A percentile compares a stretch with the other conserved stretches of the same genome.
phyloP scores from a whole-genome alignment of 164 flowering plant species.

The Tetrastigma voinierianum region DNA sequence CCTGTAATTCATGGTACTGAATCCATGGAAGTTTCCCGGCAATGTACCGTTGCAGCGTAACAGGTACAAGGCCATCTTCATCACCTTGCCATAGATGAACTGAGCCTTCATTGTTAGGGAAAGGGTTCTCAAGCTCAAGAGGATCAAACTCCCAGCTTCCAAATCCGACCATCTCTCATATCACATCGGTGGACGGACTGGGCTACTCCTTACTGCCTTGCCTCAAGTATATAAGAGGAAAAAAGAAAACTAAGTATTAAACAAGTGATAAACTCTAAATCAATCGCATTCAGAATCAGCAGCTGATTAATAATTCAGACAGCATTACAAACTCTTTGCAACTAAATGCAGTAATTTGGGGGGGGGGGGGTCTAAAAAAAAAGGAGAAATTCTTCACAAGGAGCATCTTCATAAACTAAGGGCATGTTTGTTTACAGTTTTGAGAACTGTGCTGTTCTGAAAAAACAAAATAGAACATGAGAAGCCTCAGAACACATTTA shows the following conservation, averaged over 20 bases:
- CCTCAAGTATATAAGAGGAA: slow-evolving; percentile 14
- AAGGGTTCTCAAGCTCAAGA: slow-evolving; percentile 45
- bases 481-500: too few relatives aligned
- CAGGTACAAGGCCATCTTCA: slow-evolving; percentile 52
- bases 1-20: slow-evolving; percentile 54
- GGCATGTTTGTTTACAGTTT: too few relatives aligned
- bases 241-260: not conserved
- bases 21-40: slow-evolving; percentile 55
- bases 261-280: not conserved
- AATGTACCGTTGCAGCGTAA: slow-evolving; percentile 45
- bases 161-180: slow-evolving; percentile 46
- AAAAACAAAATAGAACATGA: too few relatives aligned
- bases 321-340: too few relatives aligned
- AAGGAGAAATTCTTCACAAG: too few relatives aligned
- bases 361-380: too few relatives aligned
- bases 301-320: not conserved
- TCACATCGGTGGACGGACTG: slow-evolving; percentile 55
- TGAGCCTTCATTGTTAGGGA: slow-evolving; percentile 44
- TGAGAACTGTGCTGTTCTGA: too few relatives aligned
- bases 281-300: not conserved
- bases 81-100: slow-evolving; percentile 70
- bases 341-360: too few relatives aligned
- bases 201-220: slow-evolving; percentile 48
- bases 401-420: too few relatives aligned
- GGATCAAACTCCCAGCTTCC: slow-evolving; percentile 66